Evolutionary conservation across 306 rosid genomes (phyloP).

Genomic region (Sesbania bispinosa): DNA sequence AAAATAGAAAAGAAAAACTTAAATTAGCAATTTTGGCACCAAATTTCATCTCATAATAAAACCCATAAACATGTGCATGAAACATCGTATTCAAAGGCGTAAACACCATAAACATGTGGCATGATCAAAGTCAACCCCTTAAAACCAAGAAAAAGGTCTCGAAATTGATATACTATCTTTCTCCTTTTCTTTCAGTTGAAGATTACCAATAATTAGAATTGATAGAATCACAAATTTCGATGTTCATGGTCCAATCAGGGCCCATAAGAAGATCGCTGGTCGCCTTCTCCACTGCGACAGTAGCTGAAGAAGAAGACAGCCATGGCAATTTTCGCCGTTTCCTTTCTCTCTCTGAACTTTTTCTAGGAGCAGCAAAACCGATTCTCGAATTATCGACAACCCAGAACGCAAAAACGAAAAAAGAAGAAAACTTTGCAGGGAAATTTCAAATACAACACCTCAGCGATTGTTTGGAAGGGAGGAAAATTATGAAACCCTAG

Average conservation of each 20-base stretch:
- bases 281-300: conserved; percentile 96
- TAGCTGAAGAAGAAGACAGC: conserved; percentile 78
- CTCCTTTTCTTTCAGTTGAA: conserved; percentile 2
- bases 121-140: conserved; percentile 34
- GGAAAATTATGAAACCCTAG: conserved; percentile 50
- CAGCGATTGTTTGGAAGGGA: conserved; percentile 10
- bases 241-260: conserved; percentile 99
- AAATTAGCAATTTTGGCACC: background rate
- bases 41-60: conserved; percentile 21
- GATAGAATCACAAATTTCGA: conserved; percentile 96
- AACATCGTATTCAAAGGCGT: conserved; percentile 18
- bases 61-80: too few relatives aligned
- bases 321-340: conserved; percentile 25
- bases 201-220: conserved; percentile 86
- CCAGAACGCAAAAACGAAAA: conserved; percentile 1
- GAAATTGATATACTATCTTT: conserved; percentile 29
- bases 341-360: conserved; percentile 26
- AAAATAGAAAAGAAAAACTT: background rate
- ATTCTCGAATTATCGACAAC: conserved; percentile 11
- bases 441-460: conserved; percentile 11
- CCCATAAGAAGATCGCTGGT: conserved; percentile 98
- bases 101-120: conserved; percentile 25
- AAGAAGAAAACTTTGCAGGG: conserved; percentile 6
- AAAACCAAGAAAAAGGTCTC: background rate
- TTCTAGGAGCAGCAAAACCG: conserved; percentile 7